These are phyloP conservation scores for Aspergillus avenaceus DNA, from an alignment of 495 filamentous ascomycete species.

Conservation along the genomic window DNA sequence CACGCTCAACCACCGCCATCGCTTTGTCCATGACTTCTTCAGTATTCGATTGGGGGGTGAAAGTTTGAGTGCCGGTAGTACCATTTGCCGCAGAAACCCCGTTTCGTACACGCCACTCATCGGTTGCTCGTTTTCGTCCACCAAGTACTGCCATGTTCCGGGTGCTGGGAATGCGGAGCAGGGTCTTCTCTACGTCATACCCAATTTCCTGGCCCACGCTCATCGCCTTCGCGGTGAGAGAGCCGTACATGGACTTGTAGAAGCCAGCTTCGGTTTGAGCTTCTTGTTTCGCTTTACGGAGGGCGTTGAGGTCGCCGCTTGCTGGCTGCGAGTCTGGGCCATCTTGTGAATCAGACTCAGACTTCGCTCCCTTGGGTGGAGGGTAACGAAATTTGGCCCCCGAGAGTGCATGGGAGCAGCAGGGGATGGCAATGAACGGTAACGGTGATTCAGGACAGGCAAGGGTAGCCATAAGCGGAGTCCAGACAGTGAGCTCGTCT, in stretches of 20 bases:
- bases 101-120: constrained; percentile 12
- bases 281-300: constrained; percentile 31
- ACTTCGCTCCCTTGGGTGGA: constrained; percentile 27
- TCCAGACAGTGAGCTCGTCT: constrained; percentile 94
- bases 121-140: constrained; percentile 23
- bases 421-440: constrained; percentile 89
- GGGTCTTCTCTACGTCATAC: constrained; percentile 72
- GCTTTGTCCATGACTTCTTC: constrained; percentile 14
- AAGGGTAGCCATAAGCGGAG: constrained; percentile 76
- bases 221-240: constrained; percentile 66
- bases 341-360: constrained; percentile 1
- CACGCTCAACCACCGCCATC: constrained; percentile 31
- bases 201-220: constrained; percentile 64
- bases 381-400: constrained; percentile 71
- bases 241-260: constrained; percentile 61
- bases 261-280: constrained; percentile 33
- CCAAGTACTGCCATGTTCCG: constrained; percentile 80
- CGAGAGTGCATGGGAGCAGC: constrained; percentile 84
- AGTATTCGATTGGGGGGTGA: background rate
- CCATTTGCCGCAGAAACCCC: too few relatives aligned
- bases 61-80: background rate
- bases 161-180: constrained; percentile 84
- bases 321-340: background rate
- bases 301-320: constrained; percentile 39
- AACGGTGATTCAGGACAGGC: constrained; percentile 48